Conservation (phyloP, 2,329 filamentous ascomycete species). For the Colletotrichum somersetense region DNA sequence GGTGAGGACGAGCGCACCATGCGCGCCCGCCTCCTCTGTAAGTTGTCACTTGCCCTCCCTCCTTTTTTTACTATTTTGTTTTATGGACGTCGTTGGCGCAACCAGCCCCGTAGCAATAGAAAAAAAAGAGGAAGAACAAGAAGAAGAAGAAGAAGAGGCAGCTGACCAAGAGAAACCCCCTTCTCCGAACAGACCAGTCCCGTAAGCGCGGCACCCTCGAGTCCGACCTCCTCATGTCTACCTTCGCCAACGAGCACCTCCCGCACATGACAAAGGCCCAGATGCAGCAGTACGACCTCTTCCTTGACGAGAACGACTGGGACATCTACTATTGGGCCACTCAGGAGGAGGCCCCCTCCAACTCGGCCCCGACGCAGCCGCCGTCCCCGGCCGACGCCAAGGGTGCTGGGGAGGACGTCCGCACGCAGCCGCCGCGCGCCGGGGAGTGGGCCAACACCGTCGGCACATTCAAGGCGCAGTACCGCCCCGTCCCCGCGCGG, state of each 20-base stretch:
- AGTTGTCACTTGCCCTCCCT: constrained; percentile 46
- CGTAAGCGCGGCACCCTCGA: constrained; percentile 97
- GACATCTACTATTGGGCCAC: constrained; percentile 99
- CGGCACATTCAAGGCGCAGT: constrained; percentile 93
- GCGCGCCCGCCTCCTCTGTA: constrained; percentile 83
- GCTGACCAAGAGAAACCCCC: constrained; percentile 20
- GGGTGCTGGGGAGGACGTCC: constrained; percentile 44
- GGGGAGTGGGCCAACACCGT: constrained; percentile 98
- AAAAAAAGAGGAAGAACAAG: constrained; percentile 3
- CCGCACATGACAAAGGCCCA: constrained; percentile 78
- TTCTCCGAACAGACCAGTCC: constrained; percentile 79
- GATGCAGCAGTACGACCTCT: constrained; percentile 86
- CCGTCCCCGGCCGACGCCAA: constrained; percentile 1
- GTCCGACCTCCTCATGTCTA: constrained; percentile 94
- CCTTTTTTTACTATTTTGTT: too few species aligned
- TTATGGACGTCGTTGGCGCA: not conserved
- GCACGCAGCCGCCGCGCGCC: constrained; percentile 50
- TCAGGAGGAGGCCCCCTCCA: constrained; percentile 74
- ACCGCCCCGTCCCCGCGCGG: constrained; percentile 86
- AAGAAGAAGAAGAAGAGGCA: constrained; percentile 16
- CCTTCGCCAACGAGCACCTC: constrained; percentile 88
- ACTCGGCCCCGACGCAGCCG: constrained; percentile 51
- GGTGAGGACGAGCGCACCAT: constrained; percentile 89
- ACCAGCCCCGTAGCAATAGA: not conserved
- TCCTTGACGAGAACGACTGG: constrained; percentile 99